These are phyloP conservation scores for Acer saccharum DNA, from an alignment of 345 rosid species.

Conservation along the genomic window DNA sequence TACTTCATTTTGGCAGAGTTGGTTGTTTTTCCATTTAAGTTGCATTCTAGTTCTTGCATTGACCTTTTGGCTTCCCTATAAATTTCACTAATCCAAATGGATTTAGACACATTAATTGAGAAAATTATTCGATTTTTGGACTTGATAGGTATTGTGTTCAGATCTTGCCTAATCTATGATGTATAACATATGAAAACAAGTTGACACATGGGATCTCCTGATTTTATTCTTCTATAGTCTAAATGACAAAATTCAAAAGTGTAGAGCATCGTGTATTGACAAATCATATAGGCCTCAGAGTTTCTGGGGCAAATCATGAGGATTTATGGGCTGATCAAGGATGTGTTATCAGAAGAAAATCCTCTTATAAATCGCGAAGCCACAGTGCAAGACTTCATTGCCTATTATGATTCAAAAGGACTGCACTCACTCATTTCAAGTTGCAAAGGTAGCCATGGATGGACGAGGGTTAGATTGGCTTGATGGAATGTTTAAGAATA, in stretches of 20 bases:
- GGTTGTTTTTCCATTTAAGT: neutral
- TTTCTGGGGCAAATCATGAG: constrained; percentile 28
- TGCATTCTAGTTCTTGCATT: too few relatives aligned
- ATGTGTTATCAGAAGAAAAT: constrained; percentile 42
- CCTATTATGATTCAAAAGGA: constrained; percentile 31
- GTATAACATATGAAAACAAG: too few relatives aligned
- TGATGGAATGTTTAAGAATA: neutral
- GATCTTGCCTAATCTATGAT: too few relatives aligned
- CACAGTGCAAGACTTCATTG: constrained; percentile 26
- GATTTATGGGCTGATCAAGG: constrained; percentile 44
- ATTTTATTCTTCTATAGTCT: constrained; percentile 7
- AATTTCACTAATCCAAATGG: neutral
- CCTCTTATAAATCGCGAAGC: constrained; percentile 37
- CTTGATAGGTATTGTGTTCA: too few relatives aligned
- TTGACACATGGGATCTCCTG: neutral
- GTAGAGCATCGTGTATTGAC: constrained; percentile 42
- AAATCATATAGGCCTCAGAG: too few relatives aligned
- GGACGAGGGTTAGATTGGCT: neutral
- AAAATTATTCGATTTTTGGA: neutral
- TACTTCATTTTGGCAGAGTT: neutral
- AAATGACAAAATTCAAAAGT: constrained; percentile 46
- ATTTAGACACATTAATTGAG: neutral
- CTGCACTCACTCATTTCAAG: constrained; percentile 38
- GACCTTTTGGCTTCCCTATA: neutral
- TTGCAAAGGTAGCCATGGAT: constrained; percentile 15